Percentiles rank a stretch among this genome's conserved stretches.
phyloP scores from a whole-genome alignment of 345 rosid genomes.

The Noccaea bulbosa region DNA sequence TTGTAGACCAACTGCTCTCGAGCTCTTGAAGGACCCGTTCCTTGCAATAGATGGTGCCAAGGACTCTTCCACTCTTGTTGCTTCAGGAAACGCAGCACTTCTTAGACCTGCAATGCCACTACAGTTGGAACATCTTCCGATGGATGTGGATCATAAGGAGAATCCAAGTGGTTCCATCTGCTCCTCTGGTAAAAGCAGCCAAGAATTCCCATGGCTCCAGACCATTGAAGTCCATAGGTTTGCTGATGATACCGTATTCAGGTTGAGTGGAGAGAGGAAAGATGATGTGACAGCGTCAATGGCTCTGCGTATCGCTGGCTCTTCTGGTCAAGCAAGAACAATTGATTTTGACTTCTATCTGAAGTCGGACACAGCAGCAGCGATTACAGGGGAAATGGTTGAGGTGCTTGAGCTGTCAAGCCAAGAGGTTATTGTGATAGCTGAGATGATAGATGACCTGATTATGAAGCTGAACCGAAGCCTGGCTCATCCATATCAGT shows the following conservation, averaged over 20 bases:
- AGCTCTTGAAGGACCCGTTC: slow-evolving; percentile 74
- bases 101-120: slow-evolving; percentile 34
- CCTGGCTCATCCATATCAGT: slow-evolving; percentile 28
- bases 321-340: slow-evolving; percentile 52
- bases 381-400: slow-evolving; percentile 80
- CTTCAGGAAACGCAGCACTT: slow-evolving; percentile 26
- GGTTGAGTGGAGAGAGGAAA: slow-evolving; percentile 55
- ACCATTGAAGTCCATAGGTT: slow-evolving; percentile 52
- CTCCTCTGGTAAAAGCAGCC: slow-evolving; percentile 42
- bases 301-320: slow-evolving; percentile 64
- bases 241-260: slow-evolving; percentile 54
- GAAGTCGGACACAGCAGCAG: slow-evolving; percentile 69
- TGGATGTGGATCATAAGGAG: slow-evolving; percentile 55
- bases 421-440: slow-evolving; percentile 72
- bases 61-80: slow-evolving; percentile 38
- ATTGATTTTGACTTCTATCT: slow-evolving; percentile 73
- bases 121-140: slow-evolving; percentile 41
- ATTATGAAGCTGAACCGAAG: slow-evolving; percentile 60
- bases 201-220: slow-evolving; percentile 20
- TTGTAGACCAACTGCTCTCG: slow-evolving; percentile 59
- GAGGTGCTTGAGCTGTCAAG: slow-evolving; percentile 70
- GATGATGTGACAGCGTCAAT: slow-evolving; percentile 55
- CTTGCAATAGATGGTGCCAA: slow-evolving; percentile 48
- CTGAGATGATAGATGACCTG: slow-evolving; percentile 69
- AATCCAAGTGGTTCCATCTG: slow-evolving; percentile 44